These are phyloP conservation scores for Flaveria ramosissima DNA, from an alignment of 129 eudicot genomes.

Conservation along the genomic window DNA sequence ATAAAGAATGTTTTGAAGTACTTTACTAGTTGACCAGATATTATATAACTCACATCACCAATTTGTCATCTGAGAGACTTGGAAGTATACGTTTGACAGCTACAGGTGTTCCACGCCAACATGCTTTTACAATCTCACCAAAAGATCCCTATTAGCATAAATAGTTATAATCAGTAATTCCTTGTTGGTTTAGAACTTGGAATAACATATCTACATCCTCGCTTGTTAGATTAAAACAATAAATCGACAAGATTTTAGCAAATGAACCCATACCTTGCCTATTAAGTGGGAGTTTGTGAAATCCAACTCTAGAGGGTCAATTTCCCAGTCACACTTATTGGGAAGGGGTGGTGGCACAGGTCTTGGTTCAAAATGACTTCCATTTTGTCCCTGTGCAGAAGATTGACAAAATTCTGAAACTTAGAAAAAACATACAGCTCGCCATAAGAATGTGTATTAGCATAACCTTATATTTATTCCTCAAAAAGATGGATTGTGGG, in stretches of 20 bases:
- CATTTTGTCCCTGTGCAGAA: slow-evolving; percentile 84
- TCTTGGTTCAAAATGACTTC: slow-evolving; percentile 96
- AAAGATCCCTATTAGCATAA: slow-evolving; percentile 76
- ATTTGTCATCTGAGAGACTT: slow-evolving; percentile 91
- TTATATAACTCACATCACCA: slow-evolving; percentile 63
- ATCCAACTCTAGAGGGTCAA: slow-evolving; percentile 89
- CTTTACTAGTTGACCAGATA: slow-evolving; percentile 15
- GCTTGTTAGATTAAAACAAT: slow-evolving; percentile 8
- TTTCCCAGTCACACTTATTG: slow-evolving; percentile 97
- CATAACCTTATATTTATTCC: neutral
- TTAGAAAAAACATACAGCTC: slow-evolving; percentile 8
- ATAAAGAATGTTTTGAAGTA: neutral
- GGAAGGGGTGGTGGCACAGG: slow-evolving; percentile 97
- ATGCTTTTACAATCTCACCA: slow-evolving; percentile 91
- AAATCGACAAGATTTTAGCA: slow-evolving; percentile 20
- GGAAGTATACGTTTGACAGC: slow-evolving; percentile 98
- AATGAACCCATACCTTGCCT: slow-evolving; percentile 71
- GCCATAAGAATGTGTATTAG: neutral
- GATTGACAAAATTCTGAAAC: slow-evolving; percentile 11
- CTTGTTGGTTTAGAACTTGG: neutral
- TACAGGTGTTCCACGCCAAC: slow-evolving; percentile 99
- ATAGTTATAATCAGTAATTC: slow-evolving; percentile 5
- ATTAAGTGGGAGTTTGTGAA: slow-evolving; percentile 71
- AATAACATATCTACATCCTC: neutral
- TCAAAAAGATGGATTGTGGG: neutral